A percentile compares a stretch with the other conserved stretches of the same genome.
These are phyloP conservation scores for Nannochloropsis salina DNA, from an alignment of 108 stramenopile genomes.

Conservation along the genomic window DNA sequence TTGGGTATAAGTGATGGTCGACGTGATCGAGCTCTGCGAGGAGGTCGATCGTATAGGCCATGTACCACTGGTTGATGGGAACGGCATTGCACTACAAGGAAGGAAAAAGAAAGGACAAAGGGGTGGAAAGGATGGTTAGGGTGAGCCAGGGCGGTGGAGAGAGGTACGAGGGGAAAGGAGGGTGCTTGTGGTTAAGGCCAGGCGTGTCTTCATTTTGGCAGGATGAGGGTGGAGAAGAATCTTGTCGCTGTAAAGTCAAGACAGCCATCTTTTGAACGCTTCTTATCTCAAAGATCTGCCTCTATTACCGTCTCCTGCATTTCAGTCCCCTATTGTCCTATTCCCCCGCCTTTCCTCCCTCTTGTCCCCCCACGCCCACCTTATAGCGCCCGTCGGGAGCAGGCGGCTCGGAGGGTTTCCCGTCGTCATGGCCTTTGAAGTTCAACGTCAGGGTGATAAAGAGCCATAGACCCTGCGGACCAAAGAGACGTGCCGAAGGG, in stretches of 20 bases:
- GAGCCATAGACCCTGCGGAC: not conserved
- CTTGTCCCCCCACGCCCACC: not conserved
- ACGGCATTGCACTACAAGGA: not conserved
- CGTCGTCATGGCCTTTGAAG: conserved; percentile 1
- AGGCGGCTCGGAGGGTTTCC: not conserved
- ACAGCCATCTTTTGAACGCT: too few relatives aligned
- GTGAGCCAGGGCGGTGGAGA: not conserved
- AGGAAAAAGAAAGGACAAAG: not conserved
- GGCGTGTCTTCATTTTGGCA: not conserved
- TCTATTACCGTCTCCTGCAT: not conserved
- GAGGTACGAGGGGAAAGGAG: not conserved
- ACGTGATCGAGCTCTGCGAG: not conserved
- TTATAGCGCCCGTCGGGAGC: not conserved
- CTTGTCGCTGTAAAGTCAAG: too few relatives aligned
- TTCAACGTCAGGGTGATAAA: not conserved
- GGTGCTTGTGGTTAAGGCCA: not conserved
- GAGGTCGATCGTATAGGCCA: not conserved
- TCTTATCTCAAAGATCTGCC: not conserved
- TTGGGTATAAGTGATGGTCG: not conserved
- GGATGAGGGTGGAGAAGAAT: not conserved
- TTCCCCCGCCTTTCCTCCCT: not conserved
- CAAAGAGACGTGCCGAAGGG: too few relatives aligned
- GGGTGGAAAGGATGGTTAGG: not conserved
- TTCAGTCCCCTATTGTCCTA: not conserved
- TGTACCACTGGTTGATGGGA: not conserved